These are phyloP conservation scores for Ilyonectria sp. DNA, from an alignment of 2,329 filamentous ascomycete genomes.

Conservation along the genomic window DNA sequence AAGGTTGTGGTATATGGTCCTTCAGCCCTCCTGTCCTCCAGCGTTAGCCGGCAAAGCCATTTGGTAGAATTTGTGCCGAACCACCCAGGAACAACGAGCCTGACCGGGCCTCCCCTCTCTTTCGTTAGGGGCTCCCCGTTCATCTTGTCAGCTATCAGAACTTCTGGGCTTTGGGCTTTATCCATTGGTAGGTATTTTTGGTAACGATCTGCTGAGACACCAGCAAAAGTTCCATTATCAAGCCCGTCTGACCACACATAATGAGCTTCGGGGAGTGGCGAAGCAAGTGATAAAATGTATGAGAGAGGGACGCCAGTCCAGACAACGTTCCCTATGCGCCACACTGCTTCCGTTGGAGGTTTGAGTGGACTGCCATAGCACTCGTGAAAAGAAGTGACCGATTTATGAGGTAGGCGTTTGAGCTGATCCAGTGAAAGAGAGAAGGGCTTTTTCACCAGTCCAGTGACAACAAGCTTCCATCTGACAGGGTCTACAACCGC, in stretches of 20 bases:
- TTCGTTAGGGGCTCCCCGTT: constrained; percentile 7
- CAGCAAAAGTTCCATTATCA: constrained; percentile 14
- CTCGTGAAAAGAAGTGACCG: constrained; percentile 27
- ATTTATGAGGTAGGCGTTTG: constrained; percentile 3
- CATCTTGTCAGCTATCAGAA: constrained; percentile 5
- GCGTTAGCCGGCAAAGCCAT: constrained; percentile 21
- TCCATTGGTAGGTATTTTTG: constrained; percentile 18
- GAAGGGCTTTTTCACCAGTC: no score
- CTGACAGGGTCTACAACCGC: no score
- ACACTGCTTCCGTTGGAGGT: constrained; percentile 1
- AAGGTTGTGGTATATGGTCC: constrained; percentile 15
- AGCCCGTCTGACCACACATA: constrained; percentile 34
- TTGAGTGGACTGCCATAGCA: constrained; percentile 29
- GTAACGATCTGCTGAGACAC: constrained; percentile 20
- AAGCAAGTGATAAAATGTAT: neutral
- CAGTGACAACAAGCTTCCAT: no score
- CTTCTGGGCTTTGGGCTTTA: constrained; percentile 1
- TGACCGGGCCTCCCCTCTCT: constrained; percentile 24
- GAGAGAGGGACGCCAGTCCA: constrained; percentile 22
- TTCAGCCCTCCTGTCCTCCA: constrained; percentile 1
- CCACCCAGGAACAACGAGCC: constrained; percentile 30
- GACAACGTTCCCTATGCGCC: constrained; percentile 23
- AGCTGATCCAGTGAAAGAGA: constrained; percentile 13
- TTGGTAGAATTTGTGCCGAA: constrained; percentile 34
- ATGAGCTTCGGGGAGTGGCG: neutral